A percentile compares a stretch with the other conserved stretches of the same genome.
Evolutionary conservation across 1,284 basidiomycete genomes (phyloP).

Genomic region (Ganoderma multipileum): DNA sequence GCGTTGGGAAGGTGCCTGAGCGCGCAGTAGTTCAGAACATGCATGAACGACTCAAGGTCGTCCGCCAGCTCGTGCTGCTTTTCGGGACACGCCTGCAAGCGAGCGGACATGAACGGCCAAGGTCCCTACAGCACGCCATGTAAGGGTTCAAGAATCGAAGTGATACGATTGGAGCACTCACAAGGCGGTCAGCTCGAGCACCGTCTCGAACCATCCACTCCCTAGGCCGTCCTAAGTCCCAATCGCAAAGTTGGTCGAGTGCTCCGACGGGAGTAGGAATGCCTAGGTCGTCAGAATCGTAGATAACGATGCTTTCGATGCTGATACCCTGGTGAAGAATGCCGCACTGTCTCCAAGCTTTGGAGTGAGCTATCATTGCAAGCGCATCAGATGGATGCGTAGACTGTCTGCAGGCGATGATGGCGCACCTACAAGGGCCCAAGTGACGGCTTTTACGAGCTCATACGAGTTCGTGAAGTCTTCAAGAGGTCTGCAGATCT

Average conservation of each 20-base stretch:
- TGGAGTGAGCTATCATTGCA: constrained; percentile 6
- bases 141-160: no score
- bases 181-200: neutral
- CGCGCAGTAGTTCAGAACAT: constrained; percentile 11
- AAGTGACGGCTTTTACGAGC: constrained; percentile 3
- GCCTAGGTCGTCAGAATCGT: neutral
- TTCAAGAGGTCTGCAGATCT: constrained; percentile 16
- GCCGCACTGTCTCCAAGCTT: constrained; percentile 6
- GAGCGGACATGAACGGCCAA: constrained; percentile 20
- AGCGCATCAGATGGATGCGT: neutral
- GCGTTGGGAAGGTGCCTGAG: constrained; percentile 11
- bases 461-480: neutral
- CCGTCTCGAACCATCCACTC: neutral
- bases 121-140: neutral
- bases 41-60: constrained; percentile 17
- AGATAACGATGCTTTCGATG: constrained; percentile 15
- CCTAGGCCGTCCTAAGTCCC: constrained; percentile 14
- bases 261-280: neutral
- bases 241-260: constrained; percentile 15
- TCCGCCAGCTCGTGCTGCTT: constrained; percentile 13
- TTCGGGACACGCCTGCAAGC: neutral
- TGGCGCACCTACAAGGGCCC: constrained; percentile 15
- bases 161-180: neutral
- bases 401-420: neutral
- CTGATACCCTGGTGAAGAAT: constrained; percentile 21